These are phyloP conservation scores for Candida quercuum DNA, from an alignment of 805 yeast species.

Conservation along the genomic window DNA sequence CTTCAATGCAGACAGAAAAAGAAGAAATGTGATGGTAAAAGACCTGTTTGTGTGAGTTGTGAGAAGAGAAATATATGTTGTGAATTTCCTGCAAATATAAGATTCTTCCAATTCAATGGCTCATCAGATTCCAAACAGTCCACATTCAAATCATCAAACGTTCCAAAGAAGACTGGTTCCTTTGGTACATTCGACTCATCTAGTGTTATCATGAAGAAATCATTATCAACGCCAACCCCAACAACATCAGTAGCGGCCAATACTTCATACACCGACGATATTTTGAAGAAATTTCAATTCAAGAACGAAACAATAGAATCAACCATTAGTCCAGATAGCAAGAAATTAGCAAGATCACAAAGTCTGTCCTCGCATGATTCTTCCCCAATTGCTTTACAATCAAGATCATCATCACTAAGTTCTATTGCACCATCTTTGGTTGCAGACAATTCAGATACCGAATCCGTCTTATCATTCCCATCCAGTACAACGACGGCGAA, in stretches of 20 bases:
- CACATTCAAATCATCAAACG: not conserved
- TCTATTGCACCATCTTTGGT: slow-evolving; percentile 7
- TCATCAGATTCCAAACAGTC: no score
- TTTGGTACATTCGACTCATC: not conserved
- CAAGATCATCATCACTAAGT: slow-evolving; percentile 7
- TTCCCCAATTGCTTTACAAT: not conserved
- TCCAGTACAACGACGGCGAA: no score
- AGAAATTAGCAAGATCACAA: not conserved
- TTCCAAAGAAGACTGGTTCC: not conserved
- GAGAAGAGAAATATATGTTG: slow-evolving; percentile 18
- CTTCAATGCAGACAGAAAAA: slow-evolving; percentile 25
- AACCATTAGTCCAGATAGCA: not conserved
- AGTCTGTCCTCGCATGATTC: not conserved
- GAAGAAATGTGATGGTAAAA: slow-evolving; percentile 25
- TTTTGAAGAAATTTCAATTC: not conserved
- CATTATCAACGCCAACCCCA: not conserved
- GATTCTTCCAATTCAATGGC: slow-evolving; percentile 16
- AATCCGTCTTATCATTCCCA: not conserved
- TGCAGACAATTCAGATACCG: slow-evolving; percentile 7
- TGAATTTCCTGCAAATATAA: slow-evolving; percentile 23
- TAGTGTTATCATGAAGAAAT: not conserved
- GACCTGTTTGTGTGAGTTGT: slow-evolving; percentile 22
- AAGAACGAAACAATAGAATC: no score
- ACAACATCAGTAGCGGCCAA: not conserved
- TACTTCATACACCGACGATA: no score